Evolutionary conservation across 1,284 basidiomycete genomes (phyloP), one percentile per base, ranked within the genome.

Genomic region (Quambalaria eucalypti): DNA sequence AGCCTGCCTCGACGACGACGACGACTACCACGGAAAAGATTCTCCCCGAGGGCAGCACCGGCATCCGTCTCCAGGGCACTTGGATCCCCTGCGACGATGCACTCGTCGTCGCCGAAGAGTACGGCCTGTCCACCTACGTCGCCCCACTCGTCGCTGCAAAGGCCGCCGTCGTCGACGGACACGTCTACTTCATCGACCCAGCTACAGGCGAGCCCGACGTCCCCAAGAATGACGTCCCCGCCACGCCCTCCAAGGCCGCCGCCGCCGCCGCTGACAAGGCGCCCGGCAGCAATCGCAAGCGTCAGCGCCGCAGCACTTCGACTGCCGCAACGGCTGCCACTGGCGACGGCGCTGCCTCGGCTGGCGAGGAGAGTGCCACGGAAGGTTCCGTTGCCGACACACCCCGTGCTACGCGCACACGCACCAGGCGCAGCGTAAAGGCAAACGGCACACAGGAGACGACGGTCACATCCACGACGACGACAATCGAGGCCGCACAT

Each of bases 41-140:
- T 1, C 62, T 73, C 44, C 67, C 69, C 44, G 56, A 63, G 9
- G 71, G 69, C 29, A 66, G 65, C 54, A 73, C 71, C 10, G 73
- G 73, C 28, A 71, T 74, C 19, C 65, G 89, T 62, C 84, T 96
- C 50, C 90, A 91, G 16, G 91, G 91, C 23, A 87, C 85, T 51
- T 96, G 90, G 91, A 85, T 92, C 68, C 82, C 82, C 59, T 81
- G 86, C 29, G 77, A 81, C 4, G 77, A 86, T n/a, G 90, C 91
- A 2, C 73, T 83, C 59, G 69, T 76, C 40, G 79, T 96, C 36
- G 84, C 84, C 4, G 78, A 81, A 14, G 76, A 78, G 28, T 89
- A 89, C 66, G 76, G 74, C n/a, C 79, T 90, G 12, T 78, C 77
- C 10, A 76, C 79, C 28, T 80, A 87, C 63, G 82, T 88, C 57